A percentile compares a stretch with the other conserved stretches of the same genome.
Evolutionary conservation across 495 filamentous ascomycete genomes (phyloP).

Genomic region (Tuber melanosporum): DNA sequence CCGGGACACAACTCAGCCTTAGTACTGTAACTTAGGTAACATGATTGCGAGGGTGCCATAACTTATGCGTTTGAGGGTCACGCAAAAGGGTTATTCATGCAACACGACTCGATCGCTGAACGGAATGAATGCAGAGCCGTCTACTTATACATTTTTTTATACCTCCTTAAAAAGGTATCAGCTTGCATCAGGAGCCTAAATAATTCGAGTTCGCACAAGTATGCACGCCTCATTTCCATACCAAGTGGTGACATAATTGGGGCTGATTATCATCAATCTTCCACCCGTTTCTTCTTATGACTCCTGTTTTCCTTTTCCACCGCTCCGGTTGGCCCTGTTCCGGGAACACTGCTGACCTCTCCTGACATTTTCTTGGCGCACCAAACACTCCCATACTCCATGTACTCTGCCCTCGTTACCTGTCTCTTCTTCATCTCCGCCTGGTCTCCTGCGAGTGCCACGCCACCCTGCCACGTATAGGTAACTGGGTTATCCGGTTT

Average conservation of each 20-base stretch:
- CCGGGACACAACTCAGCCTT: neutral
- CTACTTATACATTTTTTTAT: neutral
- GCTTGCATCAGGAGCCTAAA: neutral
- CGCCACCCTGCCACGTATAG: slow-evolving; percentile 78
- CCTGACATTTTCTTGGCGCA: slow-evolving; percentile 64
- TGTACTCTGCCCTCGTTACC: slow-evolving; percentile 82
- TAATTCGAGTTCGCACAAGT: neutral
- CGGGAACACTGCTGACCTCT: slow-evolving; percentile 20
- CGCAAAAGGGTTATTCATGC: neutral
- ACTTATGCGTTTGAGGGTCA: no score
- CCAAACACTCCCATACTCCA: slow-evolving; percentile 77
- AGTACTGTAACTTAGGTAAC: neutral
- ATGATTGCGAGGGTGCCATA: neutral
- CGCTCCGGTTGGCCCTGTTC: slow-evolving; percentile 15
- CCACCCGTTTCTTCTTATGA: slow-evolving; percentile 38
- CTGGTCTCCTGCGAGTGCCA: slow-evolving; percentile 62
- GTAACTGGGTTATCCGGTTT: slow-evolving; percentile 68
- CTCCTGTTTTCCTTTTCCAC: slow-evolving; percentile 30
- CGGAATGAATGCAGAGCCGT: neutral
- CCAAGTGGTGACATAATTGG: neutral
- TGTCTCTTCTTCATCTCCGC: slow-evolving; percentile 55
- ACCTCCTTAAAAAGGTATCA: neutral
- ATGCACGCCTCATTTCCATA: neutral
- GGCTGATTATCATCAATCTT: slow-evolving; percentile 20
- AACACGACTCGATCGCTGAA: neutral